These are phyloP conservation scores for Candida adriatica DNA, from an alignment of 805 yeast genomes.

Conservation along the genomic window DNA sequence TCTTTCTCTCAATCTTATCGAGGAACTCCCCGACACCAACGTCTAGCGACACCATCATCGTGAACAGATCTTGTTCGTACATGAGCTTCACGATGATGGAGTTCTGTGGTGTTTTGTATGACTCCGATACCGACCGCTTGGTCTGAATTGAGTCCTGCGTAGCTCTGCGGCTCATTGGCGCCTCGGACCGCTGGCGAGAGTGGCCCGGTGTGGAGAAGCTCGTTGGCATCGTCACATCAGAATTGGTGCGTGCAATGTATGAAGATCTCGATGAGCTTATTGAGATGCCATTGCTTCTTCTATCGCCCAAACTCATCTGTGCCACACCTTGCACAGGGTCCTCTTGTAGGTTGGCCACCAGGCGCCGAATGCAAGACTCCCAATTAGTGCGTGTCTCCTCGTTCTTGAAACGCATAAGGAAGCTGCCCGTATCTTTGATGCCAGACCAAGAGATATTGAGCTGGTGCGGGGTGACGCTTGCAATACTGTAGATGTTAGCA, in stretches of 20 bases:
- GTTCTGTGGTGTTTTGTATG: conserved; percentile 31
- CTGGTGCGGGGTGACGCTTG: conserved; percentile 41
- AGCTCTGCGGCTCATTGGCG: conserved; percentile 17
- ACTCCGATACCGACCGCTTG: conserved; percentile 34
- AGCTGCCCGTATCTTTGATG: conserved; percentile 77
- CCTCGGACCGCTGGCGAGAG: conserved; percentile 24
- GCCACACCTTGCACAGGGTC: conserved; percentile 15
- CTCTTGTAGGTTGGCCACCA: conserved; percentile 29
- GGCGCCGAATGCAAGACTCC: conserved; percentile 56
- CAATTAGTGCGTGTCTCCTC: conserved; percentile 83
- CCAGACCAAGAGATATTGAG: conserved; percentile 78
- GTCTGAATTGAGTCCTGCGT: conserved; percentile 23
- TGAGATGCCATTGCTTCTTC: conserved; percentile 24
- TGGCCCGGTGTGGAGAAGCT: conserved; percentile 13
- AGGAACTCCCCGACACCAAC: conserved; percentile 46
- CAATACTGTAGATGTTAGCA: conserved; percentile 51
- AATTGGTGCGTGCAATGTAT: conserved; percentile 17
- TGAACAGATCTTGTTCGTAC: conserved; percentile 47
- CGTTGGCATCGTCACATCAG: conserved; percentile 15
- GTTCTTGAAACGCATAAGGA: conserved; percentile 71
- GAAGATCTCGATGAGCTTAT: conserved; percentile 21
- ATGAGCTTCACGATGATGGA: conserved; percentile 34
- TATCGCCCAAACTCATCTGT: conserved; percentile 16
- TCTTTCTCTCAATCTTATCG: conserved; percentile 50
- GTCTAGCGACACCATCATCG: conserved; percentile 53